Conservation (phyloP, 164 flowering plant species). For the Umbellularia californica region DNA sequence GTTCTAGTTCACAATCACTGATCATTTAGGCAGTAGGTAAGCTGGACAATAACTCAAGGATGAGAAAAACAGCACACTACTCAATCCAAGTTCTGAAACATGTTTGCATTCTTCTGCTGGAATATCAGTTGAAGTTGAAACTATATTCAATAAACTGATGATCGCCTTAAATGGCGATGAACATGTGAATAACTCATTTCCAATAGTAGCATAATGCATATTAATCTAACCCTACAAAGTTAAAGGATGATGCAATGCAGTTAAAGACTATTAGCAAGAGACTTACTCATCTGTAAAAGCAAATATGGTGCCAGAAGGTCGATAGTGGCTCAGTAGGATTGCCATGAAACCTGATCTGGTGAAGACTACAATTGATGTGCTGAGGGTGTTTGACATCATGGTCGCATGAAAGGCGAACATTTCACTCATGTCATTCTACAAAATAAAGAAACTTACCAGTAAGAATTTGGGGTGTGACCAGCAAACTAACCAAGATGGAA, state of each 20-base stretch:
- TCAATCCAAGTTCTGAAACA: no score
- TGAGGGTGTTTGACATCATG: slow-evolving; percentile 95
- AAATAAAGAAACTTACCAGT: slow-evolving; percentile 4
- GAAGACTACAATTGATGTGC: slow-evolving; percentile 90
- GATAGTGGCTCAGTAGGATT: slow-evolving; percentile 81
- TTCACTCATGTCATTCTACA: slow-evolving; percentile 96
- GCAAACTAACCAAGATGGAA: neutral
- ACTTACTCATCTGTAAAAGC: slow-evolving; percentile 90
- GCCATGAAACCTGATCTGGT: slow-evolving; percentile 97
- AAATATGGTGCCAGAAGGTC: slow-evolving; percentile 92
- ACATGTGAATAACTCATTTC: neutral
- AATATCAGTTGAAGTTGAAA: no score
- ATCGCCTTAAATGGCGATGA: neutral
- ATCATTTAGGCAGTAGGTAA: neutral
- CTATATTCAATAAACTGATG: no score
- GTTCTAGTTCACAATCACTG: neutral
- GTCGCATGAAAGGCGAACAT: slow-evolving; percentile 99
- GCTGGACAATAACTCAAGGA: neutral
- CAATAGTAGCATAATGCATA: neutral
- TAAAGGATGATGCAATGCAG: neutral
- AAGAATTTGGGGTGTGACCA: slow-evolving; percentile 10
- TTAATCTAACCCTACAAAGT: neutral
- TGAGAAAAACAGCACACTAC: neutral
- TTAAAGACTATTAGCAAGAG: neutral
- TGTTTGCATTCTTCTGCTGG: no score